These are phyloP conservation scores for Cryptococcus deneoformans DNA, from an alignment of 1,284 basidiomycete genomes.

Conservation along the genomic window DNA sequence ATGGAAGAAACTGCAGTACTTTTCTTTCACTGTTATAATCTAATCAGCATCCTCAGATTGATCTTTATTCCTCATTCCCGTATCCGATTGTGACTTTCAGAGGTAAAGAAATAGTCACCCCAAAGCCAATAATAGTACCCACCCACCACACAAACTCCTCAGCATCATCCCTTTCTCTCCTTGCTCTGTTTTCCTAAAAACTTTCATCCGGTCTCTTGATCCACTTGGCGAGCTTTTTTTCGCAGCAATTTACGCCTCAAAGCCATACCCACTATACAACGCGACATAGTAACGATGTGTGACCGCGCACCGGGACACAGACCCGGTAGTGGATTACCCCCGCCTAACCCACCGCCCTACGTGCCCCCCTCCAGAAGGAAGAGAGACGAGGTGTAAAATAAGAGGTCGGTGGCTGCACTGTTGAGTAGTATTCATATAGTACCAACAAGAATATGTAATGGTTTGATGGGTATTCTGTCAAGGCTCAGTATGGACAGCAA, in stretches of 20 bases:
- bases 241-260: background rate
- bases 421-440: no score
- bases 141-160: background rate
- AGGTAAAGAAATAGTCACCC: no score
- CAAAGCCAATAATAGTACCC: no score
- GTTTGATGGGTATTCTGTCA: no score
- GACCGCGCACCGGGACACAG: background rate
- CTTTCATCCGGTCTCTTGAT: background rate
- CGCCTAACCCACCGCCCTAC: slow-evolving; percentile 7
- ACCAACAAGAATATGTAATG: no score
- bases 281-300: background rate
- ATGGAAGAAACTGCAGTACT: background rate
- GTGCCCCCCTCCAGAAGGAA: background rate
- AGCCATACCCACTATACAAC: background rate
- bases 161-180: background rate
- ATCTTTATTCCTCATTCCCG: no score
- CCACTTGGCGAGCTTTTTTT: background rate
- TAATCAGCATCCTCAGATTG: no score
- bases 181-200: background rate
- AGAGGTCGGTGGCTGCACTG: no score
- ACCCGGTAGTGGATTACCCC: slow-evolving; percentile 5
- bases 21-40: no score
- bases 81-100: no score
- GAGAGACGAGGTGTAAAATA: no score
- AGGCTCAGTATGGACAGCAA: no score